Evolutionary conservation across 352 stramenopile genomes (phyloP), one percentile per base, ranked within the genome.

Genomic region (Globisporangium middletonii): DNA sequence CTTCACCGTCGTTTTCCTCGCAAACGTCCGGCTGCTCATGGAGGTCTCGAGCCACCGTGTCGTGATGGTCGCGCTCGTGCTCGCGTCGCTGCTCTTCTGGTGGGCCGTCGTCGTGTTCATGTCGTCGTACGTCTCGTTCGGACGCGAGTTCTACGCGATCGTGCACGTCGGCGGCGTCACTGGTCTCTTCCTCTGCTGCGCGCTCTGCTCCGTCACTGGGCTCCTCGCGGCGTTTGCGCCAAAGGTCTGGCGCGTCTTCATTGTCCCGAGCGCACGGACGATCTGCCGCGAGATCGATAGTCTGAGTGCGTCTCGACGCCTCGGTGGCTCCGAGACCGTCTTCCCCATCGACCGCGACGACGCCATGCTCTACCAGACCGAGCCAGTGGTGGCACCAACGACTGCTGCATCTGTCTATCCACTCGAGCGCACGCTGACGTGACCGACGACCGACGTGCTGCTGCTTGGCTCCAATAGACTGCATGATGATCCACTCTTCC

Each of bases 111-210:
- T 75, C 3, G 71, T 71, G 54, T 67, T 69, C 18, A 67, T 86
- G 55, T 84, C 72, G 16, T 83, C 70, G 4, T 59, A 75, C 18
- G 57, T 84, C 15, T 64, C 70, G 4, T 88, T 88, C 46, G 72
- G 77, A 1, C 75, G 76, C 27, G 73, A 86, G 54, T 86, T 88
- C 55, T 89, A 84, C 49, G 71, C 73, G 7, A 74, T 86, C 49
- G 37, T 88, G 16, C 67, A 60, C 28, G 65, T 79, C 26, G 75
- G 72, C 6, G 65, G 59, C 3, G 55, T 75, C 58, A 77, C 75
- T 6, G 75, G 79, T 12, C 56, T 77, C 8, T 62, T 73, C 4
- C 57, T 86, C 0, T 62, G 75, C 27, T 71, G 63, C 0, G 13
- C 65, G 1, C 69, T 84, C 30, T 81, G 70, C 53, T 64, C 59